These are phyloP conservation scores for Pseudopyricularia javanii DNA, from an alignment of 2,329 filamentous ascomycete genomes.

Conservation along the genomic window DNA sequence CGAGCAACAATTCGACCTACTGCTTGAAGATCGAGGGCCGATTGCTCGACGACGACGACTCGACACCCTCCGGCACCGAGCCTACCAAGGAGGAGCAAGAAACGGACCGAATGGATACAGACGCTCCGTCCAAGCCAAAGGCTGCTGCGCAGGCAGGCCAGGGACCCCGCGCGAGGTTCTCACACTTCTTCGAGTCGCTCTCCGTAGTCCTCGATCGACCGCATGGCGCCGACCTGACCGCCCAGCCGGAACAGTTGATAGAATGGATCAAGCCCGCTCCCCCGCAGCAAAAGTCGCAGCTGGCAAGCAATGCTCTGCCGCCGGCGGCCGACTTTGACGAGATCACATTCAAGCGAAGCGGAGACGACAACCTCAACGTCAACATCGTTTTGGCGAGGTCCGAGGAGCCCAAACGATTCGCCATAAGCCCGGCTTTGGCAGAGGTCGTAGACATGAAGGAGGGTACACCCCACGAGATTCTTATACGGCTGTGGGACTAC, in stretches of 20 bases:
- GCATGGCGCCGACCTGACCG: background rate
- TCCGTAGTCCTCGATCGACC: constrained; percentile 57
- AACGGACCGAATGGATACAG: constrained; percentile 47
- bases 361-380: constrained; percentile 86
- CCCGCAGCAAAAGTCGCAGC: constrained; percentile 19
- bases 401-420: constrained; percentile 76
- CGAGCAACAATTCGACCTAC: constrained; percentile 67
- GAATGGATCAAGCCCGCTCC: constrained; percentile 79
- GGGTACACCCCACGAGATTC: constrained; percentile 75
- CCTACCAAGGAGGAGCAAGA: constrained; percentile 35
- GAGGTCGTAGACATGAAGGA: constrained; percentile 78
- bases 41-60: constrained; percentile 58
- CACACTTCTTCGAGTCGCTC: constrained; percentile 73
- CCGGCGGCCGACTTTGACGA: constrained; percentile 74
- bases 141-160: constrained; percentile 16
- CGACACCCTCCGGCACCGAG: constrained; percentile 30
- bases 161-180: constrained; percentile 39
- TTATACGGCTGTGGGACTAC: constrained; percentile 94
- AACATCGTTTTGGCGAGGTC: constrained; percentile 77
- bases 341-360: constrained; percentile 79
- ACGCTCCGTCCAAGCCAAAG: constrained; percentile 25
- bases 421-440: constrained; percentile 64
- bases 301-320: constrained; percentile 35
- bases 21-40: constrained; percentile 86
- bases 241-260: constrained; percentile 39